Percentiles rank a stretch among this genome's conserved stretches.
Evolutionary conservation across 371 early-diverging fungal genomes (phyloP).

Genomic region (Coemansia sp.): DNA sequence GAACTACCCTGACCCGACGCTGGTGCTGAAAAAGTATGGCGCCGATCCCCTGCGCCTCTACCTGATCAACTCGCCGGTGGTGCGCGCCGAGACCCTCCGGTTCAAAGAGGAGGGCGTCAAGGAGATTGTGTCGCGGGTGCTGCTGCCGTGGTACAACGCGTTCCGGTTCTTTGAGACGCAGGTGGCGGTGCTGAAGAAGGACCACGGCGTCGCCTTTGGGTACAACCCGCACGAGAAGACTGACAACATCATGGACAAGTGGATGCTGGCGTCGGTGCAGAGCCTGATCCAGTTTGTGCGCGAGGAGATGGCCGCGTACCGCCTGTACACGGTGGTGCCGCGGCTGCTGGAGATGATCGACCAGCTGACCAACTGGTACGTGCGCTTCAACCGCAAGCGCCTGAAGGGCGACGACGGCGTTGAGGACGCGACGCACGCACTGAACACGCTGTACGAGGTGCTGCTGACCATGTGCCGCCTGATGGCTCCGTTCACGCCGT

Average conservation of each 20-base stretch:
- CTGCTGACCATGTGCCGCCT: constrained; percentile 87
- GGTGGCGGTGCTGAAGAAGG: constrained; percentile 86
- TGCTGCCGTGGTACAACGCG: constrained; percentile 99
- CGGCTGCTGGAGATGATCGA: constrained; percentile 92
- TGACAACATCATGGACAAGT: constrained; percentile 95
- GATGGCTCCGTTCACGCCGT: constrained; percentile 99
- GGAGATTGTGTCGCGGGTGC: constrained; percentile 92
- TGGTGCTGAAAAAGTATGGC: constrained; percentile 91
- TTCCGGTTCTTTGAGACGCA: constrained; percentile 96
- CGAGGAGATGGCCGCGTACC: constrained; percentile 94
- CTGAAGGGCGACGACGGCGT: constrained; percentile 93
- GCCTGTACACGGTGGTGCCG: constrained; percentile 96
- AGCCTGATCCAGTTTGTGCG: constrained; percentile 86
- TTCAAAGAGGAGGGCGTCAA: constrained; percentile 99
- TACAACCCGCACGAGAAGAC: constrained; percentile 63
- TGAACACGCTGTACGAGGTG: constrained; percentile 94
- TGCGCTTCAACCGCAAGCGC: constrained; percentile 98
- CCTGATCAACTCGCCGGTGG: constrained; percentile 99
- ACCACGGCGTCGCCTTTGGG: constrained; percentile 73
- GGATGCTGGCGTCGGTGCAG: constrained; percentile 96
- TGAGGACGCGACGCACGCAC: constrained; percentile 80
- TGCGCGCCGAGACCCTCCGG: constrained; percentile 95
- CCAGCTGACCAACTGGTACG: constrained; percentile 99
- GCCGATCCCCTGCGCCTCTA: constrained; percentile 99
- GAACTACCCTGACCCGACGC: constrained; percentile 99